Percentiles rank a stretch among this genome's conserved stretches.
Conservation (phyloP, 768 basidiomycete species). For the Phylloporus scabripes region DNA sequence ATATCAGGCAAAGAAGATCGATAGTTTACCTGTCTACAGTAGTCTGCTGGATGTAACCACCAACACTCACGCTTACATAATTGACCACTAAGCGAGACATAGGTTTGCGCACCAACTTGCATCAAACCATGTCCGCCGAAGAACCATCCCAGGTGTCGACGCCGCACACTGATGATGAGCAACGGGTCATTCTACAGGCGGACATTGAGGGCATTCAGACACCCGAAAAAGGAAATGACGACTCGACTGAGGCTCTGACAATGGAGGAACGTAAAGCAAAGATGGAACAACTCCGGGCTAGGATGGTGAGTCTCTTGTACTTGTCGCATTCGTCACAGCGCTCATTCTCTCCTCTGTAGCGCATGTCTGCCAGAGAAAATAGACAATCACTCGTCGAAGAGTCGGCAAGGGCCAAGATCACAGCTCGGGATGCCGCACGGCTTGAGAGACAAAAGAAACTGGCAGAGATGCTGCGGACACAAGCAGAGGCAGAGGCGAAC, state of each 20-base stretch:
- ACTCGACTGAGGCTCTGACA: constrained; percentile 29
- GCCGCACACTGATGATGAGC: neutral
- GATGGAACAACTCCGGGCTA: constrained; percentile 67
- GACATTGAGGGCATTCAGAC: constrained; percentile 25
- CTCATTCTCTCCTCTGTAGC: constrained; percentile 38
- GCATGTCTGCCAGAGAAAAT: constrained; percentile 74
- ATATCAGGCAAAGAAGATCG: too few species aligned
- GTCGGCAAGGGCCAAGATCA: constrained; percentile 68
- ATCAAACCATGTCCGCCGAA: constrained; percentile 10
- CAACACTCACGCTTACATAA: constrained; percentile 11
- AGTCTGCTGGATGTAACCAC: too few species aligned
- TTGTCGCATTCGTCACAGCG: neutral
- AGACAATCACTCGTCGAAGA: constrained; percentile 83
- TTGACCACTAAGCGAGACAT: neutral
- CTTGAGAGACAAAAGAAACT: constrained; percentile 88
- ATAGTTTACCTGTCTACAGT: too few species aligned
- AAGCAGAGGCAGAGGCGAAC: constrained; percentile 82
- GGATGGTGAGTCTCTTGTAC: constrained; percentile 52
- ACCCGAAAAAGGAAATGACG: constrained; percentile 16
- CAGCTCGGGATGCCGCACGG: constrained; percentile 73
- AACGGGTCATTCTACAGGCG: neutral
- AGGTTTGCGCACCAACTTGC: neutral
- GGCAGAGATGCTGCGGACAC: constrained; percentile 77
- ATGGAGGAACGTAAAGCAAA: constrained; percentile 75
- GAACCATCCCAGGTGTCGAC: constrained; percentile 3